Percentiles rank a stretch among this genome's conserved stretches.
These are phyloP conservation scores for Colletotrichum endophyticum DNA, from an alignment of 2,329 filamentous ascomycete species.

Conservation along the genomic window DNA sequence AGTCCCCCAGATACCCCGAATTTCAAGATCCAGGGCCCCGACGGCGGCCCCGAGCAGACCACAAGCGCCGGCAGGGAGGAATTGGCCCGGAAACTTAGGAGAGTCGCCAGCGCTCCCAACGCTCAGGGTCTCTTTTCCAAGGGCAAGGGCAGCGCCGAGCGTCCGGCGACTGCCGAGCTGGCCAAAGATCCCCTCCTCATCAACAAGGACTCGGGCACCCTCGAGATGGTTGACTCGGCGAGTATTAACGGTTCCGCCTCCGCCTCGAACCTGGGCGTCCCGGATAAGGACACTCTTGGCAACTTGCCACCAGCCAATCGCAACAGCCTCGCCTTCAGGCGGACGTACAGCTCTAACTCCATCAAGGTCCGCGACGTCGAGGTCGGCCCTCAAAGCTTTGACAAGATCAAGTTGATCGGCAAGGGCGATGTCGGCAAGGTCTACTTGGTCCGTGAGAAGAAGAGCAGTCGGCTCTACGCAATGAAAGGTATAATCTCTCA, in stretches of 20 bases:
- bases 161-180: constrained; percentile 84
- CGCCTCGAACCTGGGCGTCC: constrained; percentile 31
- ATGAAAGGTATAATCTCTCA: constrained; percentile 82
- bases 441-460: constrained; percentile 96
- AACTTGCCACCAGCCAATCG: constrained; percentile 71
- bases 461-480: constrained; percentile 91
- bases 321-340: constrained; percentile 78
- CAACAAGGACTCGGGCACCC: constrained; percentile 53
- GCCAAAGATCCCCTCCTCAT: constrained; percentile 79
- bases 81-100: constrained; percentile 86
- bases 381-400: constrained; percentile 92
- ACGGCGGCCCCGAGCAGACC: constrained; percentile 68
- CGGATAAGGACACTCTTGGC: constrained; percentile 57
- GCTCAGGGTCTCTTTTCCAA: constrained; percentile 86
- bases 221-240: constrained; percentile 50
- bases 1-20: constrained; percentile 91
- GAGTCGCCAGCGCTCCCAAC: constrained; percentile 96
- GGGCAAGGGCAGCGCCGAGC: constrained; percentile 62
- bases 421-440: constrained; percentile 99
- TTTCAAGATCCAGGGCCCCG: constrained; percentile 73
- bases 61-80: constrained; percentile 89
- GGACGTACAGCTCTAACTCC: constrained; percentile 98
- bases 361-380: constrained; percentile 99
- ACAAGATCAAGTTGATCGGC: constrained; percentile 99
- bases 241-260: constrained; percentile 37